Percentiles rank a stretch among this genome's conserved stretches.
Evolutionary conservation across 768 basidiomycete genomes (phyloP).

Genomic region (Mrakia frigida): DNA sequence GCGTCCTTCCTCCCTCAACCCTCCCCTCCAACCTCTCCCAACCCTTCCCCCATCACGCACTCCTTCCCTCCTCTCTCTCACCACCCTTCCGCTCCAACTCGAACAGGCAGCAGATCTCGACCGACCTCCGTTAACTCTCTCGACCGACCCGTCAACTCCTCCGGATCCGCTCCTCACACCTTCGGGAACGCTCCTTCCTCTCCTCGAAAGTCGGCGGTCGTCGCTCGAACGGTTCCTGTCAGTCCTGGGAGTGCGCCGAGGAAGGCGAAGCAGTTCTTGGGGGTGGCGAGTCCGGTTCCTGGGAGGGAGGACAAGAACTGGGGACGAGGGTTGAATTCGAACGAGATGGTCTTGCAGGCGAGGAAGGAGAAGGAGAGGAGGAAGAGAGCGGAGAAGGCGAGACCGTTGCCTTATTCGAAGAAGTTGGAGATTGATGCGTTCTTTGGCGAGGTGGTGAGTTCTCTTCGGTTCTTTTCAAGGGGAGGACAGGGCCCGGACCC

Average conservation of each 20-base stretch:
- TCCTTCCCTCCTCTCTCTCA: constrained; percentile 16
- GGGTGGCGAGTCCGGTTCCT: background rate
- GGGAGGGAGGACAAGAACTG: background rate
- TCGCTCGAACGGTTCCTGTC: background rate
- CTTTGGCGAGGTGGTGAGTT: constrained; percentile 25
- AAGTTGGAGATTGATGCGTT: constrained; percentile 33
- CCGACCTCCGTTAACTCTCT: background rate
- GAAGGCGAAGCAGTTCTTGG: constrained; percentile 1
- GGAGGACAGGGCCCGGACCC: too few relatives aligned
- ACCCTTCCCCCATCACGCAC: constrained; percentile 23
- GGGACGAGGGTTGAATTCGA: background rate
- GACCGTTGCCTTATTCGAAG: constrained; percentile 30
- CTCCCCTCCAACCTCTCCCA: constrained; percentile 25
- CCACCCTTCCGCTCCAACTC: background rate
- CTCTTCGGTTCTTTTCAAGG: background rate
- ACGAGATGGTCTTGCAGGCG: constrained; percentile 7
- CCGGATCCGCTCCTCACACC: constrained; percentile 1
- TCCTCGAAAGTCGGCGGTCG: background rate
- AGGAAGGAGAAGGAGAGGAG: constrained; percentile 20
- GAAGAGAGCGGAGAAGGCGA: constrained; percentile 12
- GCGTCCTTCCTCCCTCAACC: constrained; percentile 20
- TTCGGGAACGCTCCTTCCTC: background rate
- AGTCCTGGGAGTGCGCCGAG: background rate
- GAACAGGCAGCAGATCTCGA: background rate
- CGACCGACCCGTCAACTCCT: too few relatives aligned